Evolutionary conservation across 2,329 filamentous ascomycete genomes (phyloP).

Genomic region (Xylaria sp.): DNA sequence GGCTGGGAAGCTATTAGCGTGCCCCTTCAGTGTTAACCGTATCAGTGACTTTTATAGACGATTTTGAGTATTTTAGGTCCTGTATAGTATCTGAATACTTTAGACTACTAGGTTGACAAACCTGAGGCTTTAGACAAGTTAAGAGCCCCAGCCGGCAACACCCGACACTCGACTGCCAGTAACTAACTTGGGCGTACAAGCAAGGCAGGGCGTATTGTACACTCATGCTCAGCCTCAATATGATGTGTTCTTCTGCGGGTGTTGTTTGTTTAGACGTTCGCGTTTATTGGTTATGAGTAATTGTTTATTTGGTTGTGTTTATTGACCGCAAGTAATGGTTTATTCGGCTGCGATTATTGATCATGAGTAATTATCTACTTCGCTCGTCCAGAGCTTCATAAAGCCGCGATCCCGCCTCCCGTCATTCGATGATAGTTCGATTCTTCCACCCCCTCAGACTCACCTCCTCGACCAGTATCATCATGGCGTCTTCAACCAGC

Average conservation of each 20-base stretch:
- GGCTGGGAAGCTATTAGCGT: not conserved
- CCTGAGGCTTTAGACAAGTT: not conserved
- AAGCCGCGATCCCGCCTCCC: not conserved
- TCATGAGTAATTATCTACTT: not conserved
- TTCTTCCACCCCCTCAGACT: not conserved
- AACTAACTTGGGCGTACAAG: too few species aligned
- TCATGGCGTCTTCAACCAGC: constrained; percentile 10
- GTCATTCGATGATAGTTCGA: not conserved
- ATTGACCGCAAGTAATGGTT: too few species aligned
- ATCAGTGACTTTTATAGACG: not conserved
- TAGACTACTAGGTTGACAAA: too few species aligned
- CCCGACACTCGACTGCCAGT: constrained; percentile 15
- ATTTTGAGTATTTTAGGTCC: too few species aligned
- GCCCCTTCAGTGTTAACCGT: not conserved
- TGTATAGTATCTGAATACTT: too few species aligned
- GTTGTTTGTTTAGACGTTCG: too few species aligned
- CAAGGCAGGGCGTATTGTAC: too few species aligned
- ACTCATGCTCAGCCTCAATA: too few species aligned
- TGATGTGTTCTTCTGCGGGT: too few species aligned
- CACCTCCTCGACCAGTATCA: not conserved
- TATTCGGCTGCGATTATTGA: too few species aligned
- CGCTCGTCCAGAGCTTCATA: not conserved
- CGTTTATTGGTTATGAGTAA: too few species aligned
- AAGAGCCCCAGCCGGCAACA: not conserved
- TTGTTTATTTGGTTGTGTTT: too few species aligned